These are phyloP conservation scores for Emericellopsis cladophorae DNA, from an alignment of 2,329 filamentous ascomycete genomes.

Conservation along the genomic window DNA sequence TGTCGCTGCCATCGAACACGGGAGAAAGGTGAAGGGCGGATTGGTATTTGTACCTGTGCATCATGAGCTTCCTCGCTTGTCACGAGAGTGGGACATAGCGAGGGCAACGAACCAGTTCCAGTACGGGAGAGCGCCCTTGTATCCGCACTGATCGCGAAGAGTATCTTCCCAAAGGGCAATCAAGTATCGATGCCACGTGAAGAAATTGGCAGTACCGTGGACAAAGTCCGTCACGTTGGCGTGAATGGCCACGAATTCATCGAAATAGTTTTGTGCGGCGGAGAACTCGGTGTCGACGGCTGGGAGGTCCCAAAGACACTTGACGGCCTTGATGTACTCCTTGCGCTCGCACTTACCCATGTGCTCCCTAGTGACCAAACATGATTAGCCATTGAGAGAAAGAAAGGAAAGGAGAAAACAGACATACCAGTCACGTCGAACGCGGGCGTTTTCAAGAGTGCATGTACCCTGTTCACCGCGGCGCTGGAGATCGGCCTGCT, in stretches of 20 bases:
- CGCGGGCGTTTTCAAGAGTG: too few species aligned
- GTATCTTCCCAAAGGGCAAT: conserved; percentile 22
- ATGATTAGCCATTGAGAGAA: too few species aligned
- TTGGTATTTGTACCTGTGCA: too few species aligned
- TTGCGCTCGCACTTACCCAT: conserved; percentile 6
- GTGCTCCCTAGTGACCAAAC: not conserved
- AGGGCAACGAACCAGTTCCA: conserved; percentile 34
- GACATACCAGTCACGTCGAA: too few species aligned
- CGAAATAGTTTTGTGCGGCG: conserved; percentile 14
- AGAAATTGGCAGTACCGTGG: conserved; percentile 17
- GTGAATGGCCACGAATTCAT: conserved; percentile 19
- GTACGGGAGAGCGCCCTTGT: conserved; percentile 26
- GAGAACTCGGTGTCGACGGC: conserved; percentile 9
- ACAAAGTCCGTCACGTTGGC: conserved; percentile 12
- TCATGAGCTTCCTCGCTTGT: too few species aligned
- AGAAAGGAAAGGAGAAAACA: too few species aligned
- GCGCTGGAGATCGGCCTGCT: too few species aligned
- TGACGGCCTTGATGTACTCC: conserved; percentile 12
- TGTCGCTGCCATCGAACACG: conserved; percentile 41
- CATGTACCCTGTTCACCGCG: too few species aligned
- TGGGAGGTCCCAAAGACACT: conserved; percentile 10
- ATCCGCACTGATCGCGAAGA: conserved; percentile 26
- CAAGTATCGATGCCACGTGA: conserved; percentile 30
- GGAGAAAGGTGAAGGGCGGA: conserved; percentile 14
- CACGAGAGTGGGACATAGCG: too few species aligned